phyloP scores from a whole-genome alignment of 2,329 filamentous ascomycete species.

The Diaporthe ilicicola region DNA sequence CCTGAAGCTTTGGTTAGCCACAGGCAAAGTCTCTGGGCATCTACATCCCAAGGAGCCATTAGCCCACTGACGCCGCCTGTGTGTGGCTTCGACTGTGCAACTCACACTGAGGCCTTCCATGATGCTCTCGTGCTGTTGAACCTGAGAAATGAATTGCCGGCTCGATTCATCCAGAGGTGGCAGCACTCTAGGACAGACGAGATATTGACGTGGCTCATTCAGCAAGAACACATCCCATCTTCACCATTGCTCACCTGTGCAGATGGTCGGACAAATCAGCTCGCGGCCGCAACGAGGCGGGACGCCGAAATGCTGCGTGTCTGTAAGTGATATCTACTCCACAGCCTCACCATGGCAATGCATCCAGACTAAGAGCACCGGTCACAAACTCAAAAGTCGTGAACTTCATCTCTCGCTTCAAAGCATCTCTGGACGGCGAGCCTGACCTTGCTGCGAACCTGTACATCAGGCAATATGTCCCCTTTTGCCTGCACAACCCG shows the following conservation, averaged over 20 bases:
- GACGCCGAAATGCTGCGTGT: slow-evolving; percentile 58
- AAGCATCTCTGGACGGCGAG: slow-evolving; percentile 58
- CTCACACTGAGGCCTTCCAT: slow-evolving; percentile 41
- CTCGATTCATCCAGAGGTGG: slow-evolving; percentile 32
- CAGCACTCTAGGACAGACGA: slow-evolving; percentile 31
- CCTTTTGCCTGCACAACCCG: slow-evolving; percentile 58
- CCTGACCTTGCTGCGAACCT: slow-evolving; percentile 50
- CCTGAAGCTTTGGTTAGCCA: not conserved
- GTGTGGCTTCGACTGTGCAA: slow-evolving; percentile 38
- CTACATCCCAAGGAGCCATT: not conserved
- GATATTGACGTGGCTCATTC: slow-evolving; percentile 39
- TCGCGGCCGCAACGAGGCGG: slow-evolving; percentile 51
- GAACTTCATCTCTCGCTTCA: slow-evolving; percentile 59
- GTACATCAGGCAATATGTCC: slow-evolving; percentile 58
- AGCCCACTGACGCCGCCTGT: not conserved
- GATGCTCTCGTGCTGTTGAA: slow-evolving; percentile 42
- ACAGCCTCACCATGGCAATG: not conserved
- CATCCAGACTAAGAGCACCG: not conserved
- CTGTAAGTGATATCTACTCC: slow-evolving; percentile 50
- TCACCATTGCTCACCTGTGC: not conserved
- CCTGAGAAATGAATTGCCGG: slow-evolving; percentile 35
- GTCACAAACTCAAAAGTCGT: slow-evolving; percentile 46
- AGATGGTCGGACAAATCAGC: slow-evolving; percentile 47
- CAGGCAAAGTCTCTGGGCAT: slow-evolving; percentile 15
- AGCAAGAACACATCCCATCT: slow-evolving; percentile 34